Base-by-base conservation (phyloP, 345 rosid species). In the Sisymbrium irio region DNA sequence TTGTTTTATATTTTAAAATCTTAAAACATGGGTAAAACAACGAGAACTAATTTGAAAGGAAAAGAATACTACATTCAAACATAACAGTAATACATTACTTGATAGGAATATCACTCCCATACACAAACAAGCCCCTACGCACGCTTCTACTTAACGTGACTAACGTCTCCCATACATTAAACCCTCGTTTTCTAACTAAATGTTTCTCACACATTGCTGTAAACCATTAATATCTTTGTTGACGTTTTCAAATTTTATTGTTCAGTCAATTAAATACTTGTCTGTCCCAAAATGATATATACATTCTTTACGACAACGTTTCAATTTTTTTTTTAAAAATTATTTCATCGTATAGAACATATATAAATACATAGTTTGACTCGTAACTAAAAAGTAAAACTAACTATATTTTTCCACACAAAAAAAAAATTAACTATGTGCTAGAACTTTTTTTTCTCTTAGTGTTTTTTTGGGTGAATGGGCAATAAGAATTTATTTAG, bases 141-240 rank as follows among this genome's bases (percentile, higher is more conserved):
- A 67, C 68, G 56, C 73, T 30, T 56, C 69, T 75, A 41, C 56
- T 55, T 50, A 39, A 50, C 17, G 20, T 45, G 45, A 41, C 17
- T 41, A 46, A 3, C 33, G 64, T 51, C 62, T 61, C 69, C 45
- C 68, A 59, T 75, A 60, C 66, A 46, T 56, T 55, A 42, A 65
- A 46, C 78, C 46, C 72, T 65, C 42, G 27, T 58, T 35, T 67
- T 49, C 47, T 53, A 66, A 74, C 73, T 47, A 74, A 65, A 37
- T 25, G 7, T 57, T 45, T 73, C 30, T 65, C 73, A 66, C 32
- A 46, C 67, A 58, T 68, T 68, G 74, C 74, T 75, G 69, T 68
- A 61, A 53, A 53, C 69, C 74, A 75, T 68, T 75, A 75, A 67
- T 67, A 51, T 60, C 55, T 41, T 41, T 35, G 74, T 69, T 75